phyloP scores from a whole-genome alignment of 2,329 filamentous ascomycete species.

The Microsporum canis region DNA sequence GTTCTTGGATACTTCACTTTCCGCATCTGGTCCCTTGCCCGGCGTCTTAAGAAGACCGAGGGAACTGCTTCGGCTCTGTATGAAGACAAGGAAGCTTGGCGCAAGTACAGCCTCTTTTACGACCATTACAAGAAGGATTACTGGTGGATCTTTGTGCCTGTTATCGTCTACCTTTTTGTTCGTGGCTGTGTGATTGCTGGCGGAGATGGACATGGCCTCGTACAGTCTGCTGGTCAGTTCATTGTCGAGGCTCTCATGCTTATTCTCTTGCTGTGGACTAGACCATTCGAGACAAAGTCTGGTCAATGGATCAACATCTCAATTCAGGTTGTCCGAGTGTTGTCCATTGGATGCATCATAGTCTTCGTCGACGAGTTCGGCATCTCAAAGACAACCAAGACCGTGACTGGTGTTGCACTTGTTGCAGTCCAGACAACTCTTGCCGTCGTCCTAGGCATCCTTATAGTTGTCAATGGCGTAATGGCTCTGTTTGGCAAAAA shows the following conservation, averaged over 20 bases:
- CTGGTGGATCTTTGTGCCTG: slow-evolving; percentile 94
- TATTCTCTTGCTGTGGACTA: slow-evolving; percentile 64
- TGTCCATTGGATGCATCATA: slow-evolving; percentile 80
- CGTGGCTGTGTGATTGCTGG: slow-evolving; percentile 79
- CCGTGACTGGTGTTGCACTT: slow-evolving; percentile 81
- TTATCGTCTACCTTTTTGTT: slow-evolving; percentile 79
- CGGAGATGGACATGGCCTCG: slow-evolving; percentile 71
- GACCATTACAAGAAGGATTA: slow-evolving; percentile 87
- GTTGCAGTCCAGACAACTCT: slow-evolving; percentile 83
- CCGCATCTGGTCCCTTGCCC: slow-evolving; percentile 69
- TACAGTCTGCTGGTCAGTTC: slow-evolving; percentile 69
- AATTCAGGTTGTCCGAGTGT: slow-evolving; percentile 77
- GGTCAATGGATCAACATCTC: slow-evolving; percentile 87
- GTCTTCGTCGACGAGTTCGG: slow-evolving; percentile 90
- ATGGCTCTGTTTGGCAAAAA: slow-evolving; percentile 75
- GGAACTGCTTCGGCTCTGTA: slow-evolving; percentile 65
- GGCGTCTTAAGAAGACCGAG: slow-evolving; percentile 59
- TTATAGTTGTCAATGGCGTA: slow-evolving; percentile 82
- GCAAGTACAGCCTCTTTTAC: slow-evolving; percentile 96
- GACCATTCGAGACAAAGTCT: slow-evolving; percentile 77
- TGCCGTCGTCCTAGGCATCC: slow-evolving; percentile 69
- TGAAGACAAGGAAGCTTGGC: slow-evolving; percentile 80
- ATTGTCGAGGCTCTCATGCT: slow-evolving; percentile 73
- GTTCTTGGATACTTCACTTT: slow-evolving; percentile 73
- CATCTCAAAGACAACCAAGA: slow-evolving; percentile 83